Evolutionary conservation across 345 rosid genomes (phyloP).

Genomic region (Bruguiera parviflora): DNA sequence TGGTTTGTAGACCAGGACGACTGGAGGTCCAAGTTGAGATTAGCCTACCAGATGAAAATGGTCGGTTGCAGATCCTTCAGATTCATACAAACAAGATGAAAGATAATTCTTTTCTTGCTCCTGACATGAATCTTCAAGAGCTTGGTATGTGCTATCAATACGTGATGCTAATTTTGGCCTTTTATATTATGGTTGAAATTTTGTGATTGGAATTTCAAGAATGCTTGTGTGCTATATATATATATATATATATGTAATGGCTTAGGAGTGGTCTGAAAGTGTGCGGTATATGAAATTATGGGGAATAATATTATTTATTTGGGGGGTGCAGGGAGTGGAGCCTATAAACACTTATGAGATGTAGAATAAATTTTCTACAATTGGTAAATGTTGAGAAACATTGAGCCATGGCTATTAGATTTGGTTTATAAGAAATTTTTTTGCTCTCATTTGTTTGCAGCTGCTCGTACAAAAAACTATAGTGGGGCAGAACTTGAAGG

Average conservation of each 20-base stretch:
- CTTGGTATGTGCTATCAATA: slow-evolving; percentile 53
- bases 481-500: slow-evolving; percentile 99
- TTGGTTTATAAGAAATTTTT: not conserved
- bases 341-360: too few species aligned
- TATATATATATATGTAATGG: too few species aligned
- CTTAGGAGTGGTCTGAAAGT: too few species aligned
- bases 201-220: not conserved
- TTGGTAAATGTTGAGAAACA: too few species aligned
- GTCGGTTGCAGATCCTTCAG: slow-evolving; percentile 91
- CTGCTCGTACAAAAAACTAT: slow-evolving; percentile 93
- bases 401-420: not conserved
- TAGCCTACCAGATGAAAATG: slow-evolving; percentile 99
- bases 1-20: slow-evolving; percentile 79
- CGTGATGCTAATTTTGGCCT: not conserved
- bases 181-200: not conserved
- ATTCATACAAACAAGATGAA: slow-evolving; percentile 98
- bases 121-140: slow-evolving; percentile 78
- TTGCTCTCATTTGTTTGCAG: slow-evolving; percentile 33
- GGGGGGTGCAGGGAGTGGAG: too few species aligned
- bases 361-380: too few species aligned
- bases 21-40: slow-evolving; percentile 99
- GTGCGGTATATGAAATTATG: too few species aligned
- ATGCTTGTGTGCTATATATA: not conserved
- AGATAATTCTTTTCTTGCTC: slow-evolving; percentile 88
- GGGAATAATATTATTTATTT: too few species aligned